phyloP scores from a whole-genome alignment of 2,329 filamentous ascomycete species.

The Aspergillus glaucus region DNA sequence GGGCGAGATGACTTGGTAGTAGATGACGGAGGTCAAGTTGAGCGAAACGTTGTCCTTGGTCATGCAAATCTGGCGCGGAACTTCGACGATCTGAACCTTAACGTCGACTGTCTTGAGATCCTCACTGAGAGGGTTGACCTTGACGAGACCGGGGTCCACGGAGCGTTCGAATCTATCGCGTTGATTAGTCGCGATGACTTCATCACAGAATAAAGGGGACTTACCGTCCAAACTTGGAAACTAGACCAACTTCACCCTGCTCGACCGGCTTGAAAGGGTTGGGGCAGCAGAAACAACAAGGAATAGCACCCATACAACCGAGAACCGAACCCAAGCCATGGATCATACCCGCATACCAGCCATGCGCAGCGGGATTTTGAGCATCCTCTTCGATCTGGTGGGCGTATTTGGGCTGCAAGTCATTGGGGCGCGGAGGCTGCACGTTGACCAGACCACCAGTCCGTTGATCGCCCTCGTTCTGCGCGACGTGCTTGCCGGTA shows the following conservation, averaged over 20 bases:
- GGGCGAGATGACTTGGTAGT: conserved; percentile 93
- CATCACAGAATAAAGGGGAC: conserved; percentile 5
- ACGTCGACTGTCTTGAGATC: conserved; percentile 87
- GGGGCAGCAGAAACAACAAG: conserved; percentile 85
- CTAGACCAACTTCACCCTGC: conserved; percentile 89
- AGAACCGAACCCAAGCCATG: conserved; percentile 67
- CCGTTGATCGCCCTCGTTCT: conserved; percentile 35
- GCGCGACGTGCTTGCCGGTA: conserved; percentile 2
- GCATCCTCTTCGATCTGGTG: conserved; percentile 52
- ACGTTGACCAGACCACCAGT: conserved; percentile 58
- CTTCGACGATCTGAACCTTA: conserved; percentile 97
- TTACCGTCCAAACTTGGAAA: conserved; percentile 80
- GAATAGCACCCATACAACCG: conserved; percentile 76
- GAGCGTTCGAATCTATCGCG: conserved; percentile 71
- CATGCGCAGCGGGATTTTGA: conserved; percentile 63
- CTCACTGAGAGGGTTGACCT: conserved; percentile 94
- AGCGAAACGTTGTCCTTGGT: conserved; percentile 98
- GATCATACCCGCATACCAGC: conserved; percentile 71
- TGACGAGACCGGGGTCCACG: conserved; percentile 92
- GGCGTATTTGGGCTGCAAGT: conserved; percentile 79
- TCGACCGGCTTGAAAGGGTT: conserved; percentile 92
- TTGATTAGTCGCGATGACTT: conserved; percentile 2
- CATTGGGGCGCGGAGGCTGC: conserved; percentile 71
- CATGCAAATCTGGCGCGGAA: conserved; percentile 96
- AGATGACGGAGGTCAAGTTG: conserved; percentile 91